These are phyloP conservation scores for Ambrosia hybrid DNA, from an alignment of 140 eudicot genomes.

Conservation along the genomic window DNA sequence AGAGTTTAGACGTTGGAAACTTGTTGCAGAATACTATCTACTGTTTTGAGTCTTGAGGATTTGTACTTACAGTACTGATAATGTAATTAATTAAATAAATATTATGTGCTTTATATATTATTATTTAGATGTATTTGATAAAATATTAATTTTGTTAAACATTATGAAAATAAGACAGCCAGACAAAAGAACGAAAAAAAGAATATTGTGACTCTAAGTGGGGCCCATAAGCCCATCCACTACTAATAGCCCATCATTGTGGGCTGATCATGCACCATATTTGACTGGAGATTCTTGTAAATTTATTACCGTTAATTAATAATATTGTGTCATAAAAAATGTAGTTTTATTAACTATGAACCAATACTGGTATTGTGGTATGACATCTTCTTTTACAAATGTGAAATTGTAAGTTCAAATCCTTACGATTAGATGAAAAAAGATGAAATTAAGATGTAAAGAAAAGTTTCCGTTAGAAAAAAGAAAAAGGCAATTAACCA, in stretches of 20 bases:
- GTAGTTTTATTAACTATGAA: background rate
- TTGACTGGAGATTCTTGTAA: slow-evolving; percentile 2
- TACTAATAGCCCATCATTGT: slow-evolving; percentile 17
- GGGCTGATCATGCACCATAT: slow-evolving; percentile 22
- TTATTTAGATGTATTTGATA: background rate
- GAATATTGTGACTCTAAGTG: background rate
- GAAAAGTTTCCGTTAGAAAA: no score
- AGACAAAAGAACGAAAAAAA: background rate
- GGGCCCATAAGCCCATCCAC: slow-evolving; percentile 17
- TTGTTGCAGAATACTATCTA: no score
- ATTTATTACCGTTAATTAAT: background rate
- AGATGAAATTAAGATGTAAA: no score
- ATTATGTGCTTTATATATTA: background rate
- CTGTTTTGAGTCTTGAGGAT: no score
- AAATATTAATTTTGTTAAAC: background rate
- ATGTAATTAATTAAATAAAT: background rate
- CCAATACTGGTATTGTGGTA: background rate
- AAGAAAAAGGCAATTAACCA: no score
- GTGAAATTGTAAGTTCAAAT: no score
- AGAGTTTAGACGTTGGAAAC: no score
- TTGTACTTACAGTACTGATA: background rate
- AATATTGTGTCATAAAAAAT: background rate
- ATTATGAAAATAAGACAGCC: slow-evolving; percentile 12
- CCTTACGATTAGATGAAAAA: no score
- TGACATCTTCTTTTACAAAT: background rate